These are phyloP conservation scores for Rhodosporidiobolus sp. DNA, from an alignment of 768 basidiomycete species.

Conservation along the genomic window DNA sequence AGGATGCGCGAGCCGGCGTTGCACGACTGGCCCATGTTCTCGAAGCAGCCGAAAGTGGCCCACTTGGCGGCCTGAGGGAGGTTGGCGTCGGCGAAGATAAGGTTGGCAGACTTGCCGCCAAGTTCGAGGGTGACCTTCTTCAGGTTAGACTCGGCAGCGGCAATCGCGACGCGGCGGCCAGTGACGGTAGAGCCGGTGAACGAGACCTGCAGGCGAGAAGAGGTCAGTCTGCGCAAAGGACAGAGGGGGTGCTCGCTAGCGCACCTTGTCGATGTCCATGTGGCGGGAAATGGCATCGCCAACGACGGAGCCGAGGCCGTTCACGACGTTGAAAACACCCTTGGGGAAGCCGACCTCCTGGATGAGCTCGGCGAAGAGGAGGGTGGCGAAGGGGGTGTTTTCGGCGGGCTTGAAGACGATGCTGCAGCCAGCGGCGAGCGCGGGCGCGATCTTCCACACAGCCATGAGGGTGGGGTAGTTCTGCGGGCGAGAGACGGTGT, in stretches of 20 bases:
- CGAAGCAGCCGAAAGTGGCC: constrained; percentile 47
- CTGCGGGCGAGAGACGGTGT: too few species aligned
- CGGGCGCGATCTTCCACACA: constrained; percentile 86
- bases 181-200: constrained; percentile 90
- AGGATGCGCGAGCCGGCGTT: constrained; percentile 88
- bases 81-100: constrained; percentile 87
- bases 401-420: constrained; percentile 88
- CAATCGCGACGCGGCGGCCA: constrained; percentile 84
- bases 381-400: constrained; percentile 28
- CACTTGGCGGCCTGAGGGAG: constrained; percentile 65
- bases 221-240: too few species aligned
- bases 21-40: constrained; percentile 65
- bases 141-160: constrained; percentile 86
- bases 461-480: constrained; percentile 44
- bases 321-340: constrained; percentile 81
- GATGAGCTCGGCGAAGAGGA: constrained; percentile 64
- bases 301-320: constrained; percentile 64
- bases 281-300: constrained; percentile 81
- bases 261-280: constrained; percentile 58
- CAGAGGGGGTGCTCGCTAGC: too few species aligned
- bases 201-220: constrained; percentile 55
- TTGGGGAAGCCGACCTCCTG: constrained; percentile 86
- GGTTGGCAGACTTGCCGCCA: constrained; percentile 56
- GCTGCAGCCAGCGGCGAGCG: constrained; percentile 83
- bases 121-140: constrained; percentile 96